These are phyloP conservation scores for Suillus brevipes DNA, from an alignment of 768 basidiomycete species.

Conservation along the genomic window DNA sequence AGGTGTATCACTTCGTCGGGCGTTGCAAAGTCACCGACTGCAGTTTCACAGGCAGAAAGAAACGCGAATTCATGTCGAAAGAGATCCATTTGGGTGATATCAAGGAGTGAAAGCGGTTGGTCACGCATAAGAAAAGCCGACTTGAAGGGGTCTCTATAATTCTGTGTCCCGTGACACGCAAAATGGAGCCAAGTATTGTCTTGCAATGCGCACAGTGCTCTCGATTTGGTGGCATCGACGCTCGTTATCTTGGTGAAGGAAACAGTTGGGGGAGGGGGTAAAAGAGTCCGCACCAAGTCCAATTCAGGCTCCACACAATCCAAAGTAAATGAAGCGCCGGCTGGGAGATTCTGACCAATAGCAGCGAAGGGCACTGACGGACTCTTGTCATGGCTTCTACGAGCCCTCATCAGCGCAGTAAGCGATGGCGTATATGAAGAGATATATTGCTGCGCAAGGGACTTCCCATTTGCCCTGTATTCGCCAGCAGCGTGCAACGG, in stretches of 20 bases:
- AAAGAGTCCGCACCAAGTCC: not conserved
- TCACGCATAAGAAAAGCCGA: conserved; percentile 8
- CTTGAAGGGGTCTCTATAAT: conserved; percentile 12
- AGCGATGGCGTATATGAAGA: conserved; percentile 15
- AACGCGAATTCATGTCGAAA: conserved; percentile 8
- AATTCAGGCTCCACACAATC: not conserved
- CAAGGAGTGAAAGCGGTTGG: conserved; percentile 4
- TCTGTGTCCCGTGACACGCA: too few relatives aligned
- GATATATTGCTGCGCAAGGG: not conserved
- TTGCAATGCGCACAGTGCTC: too few relatives aligned
- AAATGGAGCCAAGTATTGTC: too few relatives aligned
- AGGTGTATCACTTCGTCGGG: conserved; percentile 24
- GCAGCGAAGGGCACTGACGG: not conserved
- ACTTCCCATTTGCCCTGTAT: not conserved
- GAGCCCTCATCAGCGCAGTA: conserved; percentile 12
- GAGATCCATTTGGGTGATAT: conserved; percentile 3
- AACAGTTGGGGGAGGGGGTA: not conserved
- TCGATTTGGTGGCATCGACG: too few relatives aligned
- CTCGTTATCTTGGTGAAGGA: too few relatives aligned
- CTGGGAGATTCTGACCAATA: conserved; percentile 8
- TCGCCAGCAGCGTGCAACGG: conserved; percentile 16
- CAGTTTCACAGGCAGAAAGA: conserved; percentile 23
- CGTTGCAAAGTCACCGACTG: not conserved
- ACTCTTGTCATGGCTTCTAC: not conserved
- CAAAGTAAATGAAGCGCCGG: not conserved